phyloP scores from a whole-genome alignment of 371 early-diverging fungal genomes.

The Coemansia linderi region DNA sequence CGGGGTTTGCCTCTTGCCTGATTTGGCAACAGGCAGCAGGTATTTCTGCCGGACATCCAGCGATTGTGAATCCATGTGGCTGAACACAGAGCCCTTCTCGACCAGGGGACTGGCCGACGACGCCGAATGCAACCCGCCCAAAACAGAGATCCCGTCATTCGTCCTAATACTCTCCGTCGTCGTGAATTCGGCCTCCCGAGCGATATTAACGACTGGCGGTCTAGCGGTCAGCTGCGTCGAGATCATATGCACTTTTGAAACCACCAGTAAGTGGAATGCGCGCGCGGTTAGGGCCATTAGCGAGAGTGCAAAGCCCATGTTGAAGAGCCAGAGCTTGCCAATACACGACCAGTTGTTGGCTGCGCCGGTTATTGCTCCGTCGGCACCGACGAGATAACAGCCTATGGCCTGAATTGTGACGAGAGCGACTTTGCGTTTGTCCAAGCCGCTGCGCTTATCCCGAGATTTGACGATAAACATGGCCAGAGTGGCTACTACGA shows the following conservation, averaged over 20 bases:
- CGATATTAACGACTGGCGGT: neutral
- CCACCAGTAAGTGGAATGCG: slow-evolving; percentile 30
- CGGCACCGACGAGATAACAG: slow-evolving; percentile 29
- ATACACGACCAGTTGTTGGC: slow-evolving; percentile 40
- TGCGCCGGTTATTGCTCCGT: slow-evolving; percentile 30
- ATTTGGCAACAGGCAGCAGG: neutral
- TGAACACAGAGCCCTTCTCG: neutral
- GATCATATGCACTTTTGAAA: slow-evolving; percentile 26
- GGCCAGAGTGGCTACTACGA: slow-evolving; percentile 17
- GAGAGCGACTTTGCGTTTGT: slow-evolving; percentile 21
- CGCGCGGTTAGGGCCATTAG: slow-evolving; percentile 35
- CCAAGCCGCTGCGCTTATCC: slow-evolving; percentile 31
- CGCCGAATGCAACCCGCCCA: neutral
- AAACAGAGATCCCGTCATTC: neutral
- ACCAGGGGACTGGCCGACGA: slow-evolving; percentile 2
- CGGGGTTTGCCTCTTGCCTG: neutral
- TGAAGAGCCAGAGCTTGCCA: slow-evolving; percentile 37
- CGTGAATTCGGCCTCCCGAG: neutral
- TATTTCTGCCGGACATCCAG: neutral
- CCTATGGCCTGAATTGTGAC: slow-evolving; percentile 27
- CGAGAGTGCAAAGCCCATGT: slow-evolving; percentile 30
- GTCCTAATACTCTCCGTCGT: neutral
- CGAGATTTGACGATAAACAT: slow-evolving; percentile 23
- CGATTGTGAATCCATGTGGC: slow-evolving; percentile 1
- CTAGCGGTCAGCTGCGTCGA: slow-evolving; percentile 10